Evolutionary conservation across 2,329 filamentous ascomycete genomes (phyloP), one percentile per base, ranked within the genome.

Genomic region (Graphium sp.): DNA sequence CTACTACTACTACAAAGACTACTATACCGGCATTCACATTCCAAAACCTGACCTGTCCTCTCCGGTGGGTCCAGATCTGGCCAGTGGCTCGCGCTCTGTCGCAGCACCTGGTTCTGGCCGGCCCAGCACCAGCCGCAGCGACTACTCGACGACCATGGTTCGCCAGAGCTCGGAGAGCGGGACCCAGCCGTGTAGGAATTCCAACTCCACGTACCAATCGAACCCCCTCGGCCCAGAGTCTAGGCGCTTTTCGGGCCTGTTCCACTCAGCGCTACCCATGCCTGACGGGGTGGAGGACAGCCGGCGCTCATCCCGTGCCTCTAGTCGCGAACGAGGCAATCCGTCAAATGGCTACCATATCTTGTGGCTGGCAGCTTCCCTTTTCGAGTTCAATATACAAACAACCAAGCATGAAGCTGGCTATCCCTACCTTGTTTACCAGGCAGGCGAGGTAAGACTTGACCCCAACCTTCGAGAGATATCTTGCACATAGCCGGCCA

Each of bases 381-480:
- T 95, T 18, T 95, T 93, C 46, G 85, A 95, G 49, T 98, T 95
- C 56, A 91, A 93, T 44, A 95, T 95, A 45, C 81, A 87, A 45
- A 82, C 80, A 15, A 80, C 84, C 16, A 82, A 92, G 41, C 74
- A 81, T 33, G 89, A 95, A 54, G 87, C 80, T 34, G 89, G 89
- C 15, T 95, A 93, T 52, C 85, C 87, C 13, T 98, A 98, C 48
- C 60, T 98, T 35, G 89, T 84, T 24, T 98, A 98, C 53, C 81
- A 87, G 39, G 81, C 85, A 30, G 89, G 89, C 38, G 89, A 98
- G 60, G 74, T 78, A 48, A 43, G 66, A 17, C 9, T n/a, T 14
- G 19, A 8, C 19, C 6, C 25, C 16, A 14, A 28, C 24, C 20
- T 22, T 20, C 15, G 12, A 23, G 13, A 22, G 16, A 19, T 6